Conservation (phyloP, 257 asterid genomes). For the Solanum virginianum region DNA sequence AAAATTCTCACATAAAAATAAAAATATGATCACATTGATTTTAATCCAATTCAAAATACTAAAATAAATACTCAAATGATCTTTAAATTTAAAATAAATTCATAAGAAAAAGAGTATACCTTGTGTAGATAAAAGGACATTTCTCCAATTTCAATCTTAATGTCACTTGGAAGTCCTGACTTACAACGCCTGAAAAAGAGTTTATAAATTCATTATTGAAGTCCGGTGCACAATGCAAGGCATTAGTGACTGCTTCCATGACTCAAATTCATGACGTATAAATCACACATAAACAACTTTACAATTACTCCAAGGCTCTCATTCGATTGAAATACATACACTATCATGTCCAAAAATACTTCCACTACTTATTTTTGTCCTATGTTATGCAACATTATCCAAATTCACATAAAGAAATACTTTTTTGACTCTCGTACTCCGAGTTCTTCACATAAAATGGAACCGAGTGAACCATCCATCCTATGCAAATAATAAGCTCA, state of each 20-base stretch:
- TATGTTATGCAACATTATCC: background rate
- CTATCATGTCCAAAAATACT: too few relatives aligned
- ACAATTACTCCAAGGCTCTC: background rate
- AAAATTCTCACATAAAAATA: too few relatives aligned
- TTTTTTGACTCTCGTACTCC: background rate
- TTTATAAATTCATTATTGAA: background rate
- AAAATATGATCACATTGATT: too few relatives aligned
- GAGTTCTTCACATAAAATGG: background rate
- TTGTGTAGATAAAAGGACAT: slow-evolving; percentile 87
- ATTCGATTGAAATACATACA: background rate
- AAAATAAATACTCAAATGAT: background rate
- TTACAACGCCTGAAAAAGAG: slow-evolving; percentile 46
- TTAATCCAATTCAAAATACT: too few relatives aligned
- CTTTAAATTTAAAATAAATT: background rate
- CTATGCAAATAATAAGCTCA: background rate
- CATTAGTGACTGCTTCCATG: background rate
- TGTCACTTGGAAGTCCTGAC: slow-evolving; percentile 75
- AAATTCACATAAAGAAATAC: background rate
- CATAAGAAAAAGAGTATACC: slow-evolving; percentile 18
- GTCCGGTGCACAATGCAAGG: background rate
- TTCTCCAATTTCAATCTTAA: slow-evolving; percentile 67
- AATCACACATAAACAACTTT: background rate
- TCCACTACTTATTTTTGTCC: background rate
- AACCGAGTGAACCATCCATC: background rate
- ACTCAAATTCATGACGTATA: background rate